Conservation (phyloP, 176 grass and related monocot genomes). For the Zea luxurians region DNA sequence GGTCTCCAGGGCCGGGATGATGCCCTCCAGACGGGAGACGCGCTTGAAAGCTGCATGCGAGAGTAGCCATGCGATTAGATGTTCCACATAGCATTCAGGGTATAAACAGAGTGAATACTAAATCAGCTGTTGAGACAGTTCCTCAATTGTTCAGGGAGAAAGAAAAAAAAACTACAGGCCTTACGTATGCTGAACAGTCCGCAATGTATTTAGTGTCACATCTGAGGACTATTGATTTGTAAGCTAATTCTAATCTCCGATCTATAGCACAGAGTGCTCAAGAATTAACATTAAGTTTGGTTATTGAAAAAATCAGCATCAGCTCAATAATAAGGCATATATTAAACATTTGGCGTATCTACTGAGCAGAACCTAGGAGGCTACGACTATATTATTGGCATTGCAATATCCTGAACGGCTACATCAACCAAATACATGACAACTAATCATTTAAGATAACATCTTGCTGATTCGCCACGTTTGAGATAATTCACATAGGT, state of each 20-base stretch:
- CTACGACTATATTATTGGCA: no score
- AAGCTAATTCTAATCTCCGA: no score
- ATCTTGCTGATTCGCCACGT: neutral
- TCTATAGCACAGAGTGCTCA: no score
- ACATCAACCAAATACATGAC: neutral
- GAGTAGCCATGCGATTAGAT: conserved; percentile 9
- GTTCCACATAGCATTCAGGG: neutral
- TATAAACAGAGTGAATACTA: neutral
- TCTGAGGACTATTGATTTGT: neutral
- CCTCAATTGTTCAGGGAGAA: neutral
- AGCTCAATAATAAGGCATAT: neutral
- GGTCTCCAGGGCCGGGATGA: conserved; percentile 95
- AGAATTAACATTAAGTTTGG: neutral
- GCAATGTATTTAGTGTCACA: neutral
- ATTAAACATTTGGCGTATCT: neutral
- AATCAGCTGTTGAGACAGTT: neutral
- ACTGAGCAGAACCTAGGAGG: neutral
- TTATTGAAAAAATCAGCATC: neutral
- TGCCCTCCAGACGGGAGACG: conserved; percentile 88
- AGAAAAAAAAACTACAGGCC: neutral
- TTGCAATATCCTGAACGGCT: no score
- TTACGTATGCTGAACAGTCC: neutral
- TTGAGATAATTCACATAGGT: neutral
- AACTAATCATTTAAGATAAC: neutral
- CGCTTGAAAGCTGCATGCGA: conserved; percentile 78